A percentile compares a stretch with the other conserved stretches of the same genome.
Conservation (phyloP, 2,329 filamentous ascomycete species). For the Domatiomyces catenatus region DNA sequence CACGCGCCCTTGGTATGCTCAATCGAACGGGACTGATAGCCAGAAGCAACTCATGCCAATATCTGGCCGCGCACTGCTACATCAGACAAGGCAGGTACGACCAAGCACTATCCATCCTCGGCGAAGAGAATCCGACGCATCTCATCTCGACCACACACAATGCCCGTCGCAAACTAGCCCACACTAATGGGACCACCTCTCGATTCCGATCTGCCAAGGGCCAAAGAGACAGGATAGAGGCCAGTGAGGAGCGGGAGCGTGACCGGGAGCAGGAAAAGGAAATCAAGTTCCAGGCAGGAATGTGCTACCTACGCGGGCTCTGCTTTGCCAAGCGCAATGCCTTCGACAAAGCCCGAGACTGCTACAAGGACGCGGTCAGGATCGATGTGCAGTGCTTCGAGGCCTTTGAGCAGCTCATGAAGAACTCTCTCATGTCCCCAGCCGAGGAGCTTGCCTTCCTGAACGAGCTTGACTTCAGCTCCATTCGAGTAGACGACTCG, state of each 20-base stretch:
- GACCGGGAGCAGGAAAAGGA: conserved; percentile 57
- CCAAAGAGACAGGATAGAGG: conserved; percentile 38
- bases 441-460: conserved; percentile 83
- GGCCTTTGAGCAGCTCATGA: conserved; percentile 94
- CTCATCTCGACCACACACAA: conserved; percentile 55
- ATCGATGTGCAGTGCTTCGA: conserved; percentile 98
- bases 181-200: conserved; percentile 39
- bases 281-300: conserved; percentile 81
- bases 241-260: conserved; percentile 40
- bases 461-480: conserved; percentile 78
- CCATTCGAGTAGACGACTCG: conserved; percentile 52
- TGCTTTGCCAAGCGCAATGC: conserved; percentile 96
- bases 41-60: conserved; percentile 73
- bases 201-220: conserved; percentile 24
- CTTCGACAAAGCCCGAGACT: conserved; percentile 92
- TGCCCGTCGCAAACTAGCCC: conserved; percentile 54
- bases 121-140: conserved; percentile 86
- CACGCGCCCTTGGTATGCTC: conserved; percentile 73
- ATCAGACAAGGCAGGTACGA: conserved; percentile 85
- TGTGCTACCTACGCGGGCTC: conserved; percentile 87
- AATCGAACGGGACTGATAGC: conserved; percentile 66
- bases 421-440: conserved; percentile 79
- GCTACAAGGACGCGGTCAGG: conserved; percentile 91
- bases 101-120: conserved; percentile 70
- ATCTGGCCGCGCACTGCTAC: conserved; percentile 83